phyloP scores from a whole-genome alignment of 2,329 filamentous ascomycete genomes.

The Fusarium sp. region DNA sequence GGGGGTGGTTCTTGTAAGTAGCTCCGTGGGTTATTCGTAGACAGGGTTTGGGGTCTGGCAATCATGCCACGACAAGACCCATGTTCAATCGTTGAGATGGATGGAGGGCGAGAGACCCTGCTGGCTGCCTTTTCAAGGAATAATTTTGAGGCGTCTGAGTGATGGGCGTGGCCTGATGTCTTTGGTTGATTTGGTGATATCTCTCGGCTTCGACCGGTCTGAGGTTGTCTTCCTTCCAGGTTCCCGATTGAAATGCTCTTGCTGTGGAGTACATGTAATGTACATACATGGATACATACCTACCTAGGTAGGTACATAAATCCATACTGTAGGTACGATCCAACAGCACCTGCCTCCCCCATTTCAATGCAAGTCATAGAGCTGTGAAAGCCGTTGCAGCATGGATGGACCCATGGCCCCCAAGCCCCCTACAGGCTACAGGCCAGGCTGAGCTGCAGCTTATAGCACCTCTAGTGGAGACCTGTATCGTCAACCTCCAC shows the following conservation, averaged over 20 bases:
- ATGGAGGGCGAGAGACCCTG: constrained; percentile 22
- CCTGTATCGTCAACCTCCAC: constrained; percentile 19
- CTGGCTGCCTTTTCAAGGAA: constrained; percentile 14
- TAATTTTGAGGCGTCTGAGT: constrained; percentile 5
- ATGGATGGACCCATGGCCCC: constrained; percentile 2
- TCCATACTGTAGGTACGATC: constrained; percentile 5
- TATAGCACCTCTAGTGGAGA: constrained; percentile 22
- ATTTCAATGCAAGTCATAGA: constrained; percentile 33
- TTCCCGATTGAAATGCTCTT: constrained; percentile 2
- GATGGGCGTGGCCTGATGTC: constrained; percentile 27
- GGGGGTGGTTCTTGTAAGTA: constrained; percentile 17
- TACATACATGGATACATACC: too few relatives aligned
- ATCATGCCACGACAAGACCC: constrained; percentile 43
- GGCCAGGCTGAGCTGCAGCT: constrained; percentile 23
- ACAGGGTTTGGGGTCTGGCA: constrained; percentile 25
- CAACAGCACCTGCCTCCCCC: constrained; percentile 28
- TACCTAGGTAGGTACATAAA: too few relatives aligned
- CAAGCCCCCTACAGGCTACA: constrained; percentile 20
- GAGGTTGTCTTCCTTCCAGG: background rate
- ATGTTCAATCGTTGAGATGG: constrained; percentile 19
- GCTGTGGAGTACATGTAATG: constrained; percentile 17
- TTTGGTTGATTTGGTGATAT: constrained; percentile 13
- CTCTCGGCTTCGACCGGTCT: constrained; percentile 13
- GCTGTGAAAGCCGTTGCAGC: background rate
- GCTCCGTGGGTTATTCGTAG: constrained; percentile 32